phyloP scores from a whole-genome alignment of 2,329 filamentous ascomycete genomes.

The Colletotrichum orbiculare region DNA sequence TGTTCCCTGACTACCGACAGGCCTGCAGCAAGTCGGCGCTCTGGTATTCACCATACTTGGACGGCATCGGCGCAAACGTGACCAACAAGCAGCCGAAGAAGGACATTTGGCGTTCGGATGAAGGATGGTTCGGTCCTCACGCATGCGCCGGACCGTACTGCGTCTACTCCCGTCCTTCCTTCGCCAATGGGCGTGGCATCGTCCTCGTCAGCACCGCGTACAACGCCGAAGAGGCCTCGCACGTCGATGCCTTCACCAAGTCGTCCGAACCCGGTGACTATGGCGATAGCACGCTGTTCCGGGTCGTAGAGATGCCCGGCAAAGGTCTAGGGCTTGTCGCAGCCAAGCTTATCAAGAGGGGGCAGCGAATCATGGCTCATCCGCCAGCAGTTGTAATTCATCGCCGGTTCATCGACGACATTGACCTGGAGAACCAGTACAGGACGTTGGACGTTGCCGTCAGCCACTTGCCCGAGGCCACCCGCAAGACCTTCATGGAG shows the following conservation, averaged over 20 bases:
- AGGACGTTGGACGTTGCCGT: conserved; percentile 43
- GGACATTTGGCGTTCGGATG: conserved; percentile 34
- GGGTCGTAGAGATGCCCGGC: conserved; percentile 40
- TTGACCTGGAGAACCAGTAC: conserved; percentile 40
- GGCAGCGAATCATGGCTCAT: conserved; percentile 46
- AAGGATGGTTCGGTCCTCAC: conserved; percentile 34
- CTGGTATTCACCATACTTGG: background rate
- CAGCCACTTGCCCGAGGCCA: conserved; percentile 40
- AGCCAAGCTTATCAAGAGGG: conserved; percentile 42
- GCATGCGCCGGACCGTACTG: conserved; percentile 41
- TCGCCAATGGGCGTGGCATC: conserved; percentile 51
- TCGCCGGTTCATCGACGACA: conserved; percentile 36
- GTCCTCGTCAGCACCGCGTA: conserved; percentile 49
- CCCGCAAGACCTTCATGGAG: conserved; percentile 38
- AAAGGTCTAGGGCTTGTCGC: conserved; percentile 48
- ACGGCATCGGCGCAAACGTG: conserved; percentile 7
- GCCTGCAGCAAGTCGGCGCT: conserved; percentile 16
- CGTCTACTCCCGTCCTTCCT: conserved; percentile 48
- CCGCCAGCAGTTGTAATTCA: conserved; percentile 45
- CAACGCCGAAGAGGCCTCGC: conserved; percentile 31
- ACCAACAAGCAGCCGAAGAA: conserved; percentile 27
- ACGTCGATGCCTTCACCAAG: conserved; percentile 12
- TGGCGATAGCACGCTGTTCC: conserved; percentile 16
- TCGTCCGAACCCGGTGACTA: background rate
- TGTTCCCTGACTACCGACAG: conserved; percentile 19